Evolutionary conservation across 1,284 basidiomycete species (phyloP).

Genomic region (Fomitiporia mediterranea): DNA sequence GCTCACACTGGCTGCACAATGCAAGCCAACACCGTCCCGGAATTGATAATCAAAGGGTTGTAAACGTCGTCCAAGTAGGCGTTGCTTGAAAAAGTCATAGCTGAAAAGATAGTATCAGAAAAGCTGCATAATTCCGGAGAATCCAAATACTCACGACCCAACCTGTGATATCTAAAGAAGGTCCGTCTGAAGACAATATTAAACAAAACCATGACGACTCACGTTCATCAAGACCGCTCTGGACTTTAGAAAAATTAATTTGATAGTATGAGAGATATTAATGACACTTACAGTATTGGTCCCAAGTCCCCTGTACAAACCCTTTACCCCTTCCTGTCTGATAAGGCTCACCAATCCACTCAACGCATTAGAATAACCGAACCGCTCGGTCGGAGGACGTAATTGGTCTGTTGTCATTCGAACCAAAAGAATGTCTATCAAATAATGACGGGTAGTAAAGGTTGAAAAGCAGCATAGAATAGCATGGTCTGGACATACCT

Average conservation of each 20-base stretch:
- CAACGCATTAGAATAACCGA: conserved; percentile 75
- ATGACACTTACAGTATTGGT: conserved; percentile 63
- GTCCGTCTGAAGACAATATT: not conserved
- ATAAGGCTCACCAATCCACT: conserved; percentile 63
- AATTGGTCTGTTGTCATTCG: conserved; percentile 86
- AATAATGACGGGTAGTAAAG: conserved; percentile 1
- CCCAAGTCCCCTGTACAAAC: conserved; percentile 72
- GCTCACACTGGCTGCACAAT: conserved; percentile 56
- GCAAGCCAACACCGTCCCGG: conserved; percentile 64
- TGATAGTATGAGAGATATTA: conserved; percentile 4
- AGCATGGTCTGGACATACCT: conserved; percentile 38
- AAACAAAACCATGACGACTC: conserved; percentile 29
- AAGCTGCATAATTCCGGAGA: conserved; percentile 8
- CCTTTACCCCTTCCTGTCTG: conserved; percentile 64
- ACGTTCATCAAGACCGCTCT: conserved; percentile 88
- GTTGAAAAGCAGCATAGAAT: conserved; percentile 8
- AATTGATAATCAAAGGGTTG: conserved; percentile 63
- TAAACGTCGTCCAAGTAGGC: conserved; percentile 50
- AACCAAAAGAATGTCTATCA: conserved; percentile 65
- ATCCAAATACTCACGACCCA: conserved; percentile 64
- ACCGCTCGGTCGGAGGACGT: conserved; percentile 66
- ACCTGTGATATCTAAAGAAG: conserved; percentile 70
- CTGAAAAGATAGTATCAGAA: conserved; percentile 36
- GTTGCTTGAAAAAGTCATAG: conserved; percentile 83
- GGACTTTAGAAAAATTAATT: conserved; percentile 35